Conservation (phyloP, 2,329 filamentous ascomycete species). For the Aureobasidium sp. region DNA sequence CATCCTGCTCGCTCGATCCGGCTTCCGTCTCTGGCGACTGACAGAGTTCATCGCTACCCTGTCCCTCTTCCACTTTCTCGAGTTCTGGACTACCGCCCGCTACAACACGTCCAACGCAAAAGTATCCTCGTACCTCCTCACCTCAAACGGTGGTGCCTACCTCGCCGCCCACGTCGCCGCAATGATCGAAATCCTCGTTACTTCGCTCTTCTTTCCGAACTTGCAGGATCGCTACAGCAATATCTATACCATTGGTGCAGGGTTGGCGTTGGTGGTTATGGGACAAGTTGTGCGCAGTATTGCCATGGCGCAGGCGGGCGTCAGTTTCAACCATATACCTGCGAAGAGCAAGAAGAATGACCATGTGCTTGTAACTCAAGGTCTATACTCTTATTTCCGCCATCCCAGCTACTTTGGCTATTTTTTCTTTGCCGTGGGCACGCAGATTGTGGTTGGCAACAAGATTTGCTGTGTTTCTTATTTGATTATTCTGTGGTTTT, state of each 20-base stretch:
- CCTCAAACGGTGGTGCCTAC: constrained; percentile 77
- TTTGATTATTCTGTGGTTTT: constrained; percentile 69
- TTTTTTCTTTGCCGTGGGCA: constrained; percentile 97
- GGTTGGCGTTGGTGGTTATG: constrained; percentile 55
- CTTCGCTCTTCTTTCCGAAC: constrained; percentile 47
- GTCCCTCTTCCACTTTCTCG: constrained; percentile 85
- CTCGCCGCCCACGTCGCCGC: constrained; percentile 74
- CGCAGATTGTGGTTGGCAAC: constrained; percentile 86
- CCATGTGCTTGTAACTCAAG: constrained; percentile 75
- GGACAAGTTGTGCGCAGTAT: constrained; percentile 72
- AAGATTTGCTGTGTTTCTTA: constrained; percentile 69
- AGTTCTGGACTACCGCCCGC: constrained; percentile 83
- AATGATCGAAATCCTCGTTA: constrained; percentile 63
- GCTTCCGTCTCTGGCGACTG: constrained; percentile 45
- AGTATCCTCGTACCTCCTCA: constrained; percentile 72
- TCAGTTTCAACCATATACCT: constrained; percentile 82
- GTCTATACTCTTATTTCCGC: constrained; percentile 67
- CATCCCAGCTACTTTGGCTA: constrained; percentile 97
- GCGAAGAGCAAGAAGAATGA: constrained; percentile 61
- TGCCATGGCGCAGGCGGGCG: constrained; percentile 84
- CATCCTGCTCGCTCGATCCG: constrained; percentile 19
- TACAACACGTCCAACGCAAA: constrained; percentile 72
- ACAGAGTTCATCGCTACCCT: constrained; percentile 61
- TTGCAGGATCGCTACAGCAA: constrained; percentile 39
- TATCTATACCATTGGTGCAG: constrained; percentile 42